A percentile compares a stretch with the other conserved stretches of the same genome.
Evolutionary conservation across 768 basidiomycete species (phyloP).

Genomic region (Filobasidium floriforme): DNA sequence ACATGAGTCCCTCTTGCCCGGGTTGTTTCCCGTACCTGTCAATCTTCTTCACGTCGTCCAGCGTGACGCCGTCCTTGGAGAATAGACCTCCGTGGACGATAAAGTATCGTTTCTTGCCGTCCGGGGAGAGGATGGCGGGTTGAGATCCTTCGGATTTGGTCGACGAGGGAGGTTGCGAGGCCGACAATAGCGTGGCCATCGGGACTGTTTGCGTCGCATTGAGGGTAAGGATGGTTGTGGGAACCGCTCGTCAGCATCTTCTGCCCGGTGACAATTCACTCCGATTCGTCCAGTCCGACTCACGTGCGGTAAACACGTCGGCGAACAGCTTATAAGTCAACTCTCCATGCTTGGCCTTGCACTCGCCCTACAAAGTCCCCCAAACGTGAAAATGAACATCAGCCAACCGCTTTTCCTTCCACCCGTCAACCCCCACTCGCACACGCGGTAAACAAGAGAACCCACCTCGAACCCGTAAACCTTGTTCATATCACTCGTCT

Average conservation of each 20-base stretch:
- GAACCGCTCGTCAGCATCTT: background rate
- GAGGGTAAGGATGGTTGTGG: too few species aligned
- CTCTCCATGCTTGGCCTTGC: constrained; percentile 92
- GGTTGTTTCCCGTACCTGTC: constrained; percentile 82
- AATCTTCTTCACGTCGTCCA: constrained; percentile 85
- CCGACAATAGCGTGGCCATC: constrained; percentile 72
- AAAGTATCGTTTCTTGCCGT: constrained; percentile 80
- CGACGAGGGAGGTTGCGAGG: constrained; percentile 55
- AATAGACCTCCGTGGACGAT: constrained; percentile 95
- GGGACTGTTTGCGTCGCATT: constrained; percentile 58
- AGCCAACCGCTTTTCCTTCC: background rate
- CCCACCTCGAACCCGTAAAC: constrained; percentile 42
- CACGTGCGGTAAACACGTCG: constrained; percentile 82
- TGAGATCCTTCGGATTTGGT: constrained; percentile 44
- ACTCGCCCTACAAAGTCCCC: constrained; percentile 66
- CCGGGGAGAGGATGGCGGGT: constrained; percentile 65
- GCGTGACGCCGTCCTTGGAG: constrained; percentile 86
- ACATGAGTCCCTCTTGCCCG: constrained; percentile 91
- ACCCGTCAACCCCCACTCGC: background rate
- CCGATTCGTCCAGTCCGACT: constrained; percentile 37
- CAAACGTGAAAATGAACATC: background rate
- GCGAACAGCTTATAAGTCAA: constrained; percentile 94
- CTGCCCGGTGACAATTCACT: background rate
- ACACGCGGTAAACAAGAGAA: too few species aligned
- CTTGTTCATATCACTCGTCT: constrained; percentile 73